phyloP scores from a whole-genome alignment of 768 basidiomycete genomes.

The Collybia nuda region DNA sequence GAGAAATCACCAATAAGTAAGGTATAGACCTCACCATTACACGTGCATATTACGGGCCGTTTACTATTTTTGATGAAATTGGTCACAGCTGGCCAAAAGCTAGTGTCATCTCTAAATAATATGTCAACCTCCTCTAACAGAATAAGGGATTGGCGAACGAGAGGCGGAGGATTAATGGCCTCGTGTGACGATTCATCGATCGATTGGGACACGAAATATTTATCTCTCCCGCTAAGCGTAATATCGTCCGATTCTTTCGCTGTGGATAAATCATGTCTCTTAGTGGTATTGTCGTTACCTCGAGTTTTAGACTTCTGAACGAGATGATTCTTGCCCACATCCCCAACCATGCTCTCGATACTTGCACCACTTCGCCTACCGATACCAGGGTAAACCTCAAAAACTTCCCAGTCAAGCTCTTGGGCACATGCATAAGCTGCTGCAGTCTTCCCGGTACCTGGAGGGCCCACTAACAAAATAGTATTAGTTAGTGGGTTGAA shows the following conservation, averaged over 20 bases:
- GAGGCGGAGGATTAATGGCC: conserved; percentile 16
- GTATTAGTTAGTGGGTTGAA: conserved; percentile 73
- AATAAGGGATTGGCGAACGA: conserved; percentile 80
- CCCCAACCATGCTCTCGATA: conserved; percentile 80
- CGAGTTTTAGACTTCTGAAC: conserved; percentile 40
- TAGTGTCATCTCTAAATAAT: conserved; percentile 80
- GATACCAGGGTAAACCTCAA: conserved; percentile 95
- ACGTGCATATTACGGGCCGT: conserved; percentile 91
- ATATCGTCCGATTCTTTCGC: neutral
- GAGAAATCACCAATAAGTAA: neutral
- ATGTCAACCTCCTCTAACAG: conserved; percentile 96
- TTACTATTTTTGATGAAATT: conserved; percentile 80
- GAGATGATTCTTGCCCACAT: conserved; percentile 92
- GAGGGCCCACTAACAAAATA: conserved; percentile 80
- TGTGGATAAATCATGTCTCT: conserved; percentile 3
- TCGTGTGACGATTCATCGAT: neutral
- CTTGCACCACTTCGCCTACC: conserved; percentile 84
- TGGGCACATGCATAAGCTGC: conserved; percentile 92
- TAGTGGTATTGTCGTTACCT: neutral
- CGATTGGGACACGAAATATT: conserved; percentile 11
- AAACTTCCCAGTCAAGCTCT: conserved; percentile 94
- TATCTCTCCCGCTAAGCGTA: neutral
- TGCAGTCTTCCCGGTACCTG: conserved; percentile 88
- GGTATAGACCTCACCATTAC: conserved; percentile 65
- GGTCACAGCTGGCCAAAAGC: conserved; percentile 84